Base-by-base conservation (phyloP, 768 basidiomycete genomes). In the Tulasnella sp. region DNA sequence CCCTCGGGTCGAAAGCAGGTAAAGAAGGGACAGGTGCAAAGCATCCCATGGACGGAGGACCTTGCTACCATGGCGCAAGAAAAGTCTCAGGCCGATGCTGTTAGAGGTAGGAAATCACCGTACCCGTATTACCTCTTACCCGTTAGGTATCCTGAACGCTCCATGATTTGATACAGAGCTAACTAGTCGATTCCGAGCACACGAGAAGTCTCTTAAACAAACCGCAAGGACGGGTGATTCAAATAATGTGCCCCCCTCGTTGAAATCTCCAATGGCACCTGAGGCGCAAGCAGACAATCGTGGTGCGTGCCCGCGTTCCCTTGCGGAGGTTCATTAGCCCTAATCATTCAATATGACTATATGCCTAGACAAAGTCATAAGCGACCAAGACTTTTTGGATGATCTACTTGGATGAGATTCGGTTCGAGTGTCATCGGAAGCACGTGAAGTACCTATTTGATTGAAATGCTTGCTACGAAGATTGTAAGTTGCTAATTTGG, bases 31-130 rank as follows among this genome's bases (percentile, higher is more conserved):
- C 82, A 78, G 42, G 67, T 79, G 0, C 74, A 80, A 59, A 67
- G 73, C 51, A 77, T 90, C 17, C 76, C 77, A 52, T 90, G 86
- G 86, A 79, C 84, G 60, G 70, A 73, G 3, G 70, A 77, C 25
- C 68, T 89, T 2, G 84, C 86, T 31, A 72, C 76, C 34, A 70
- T 90, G 72, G 76, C 69, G 32, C 75, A 77, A 19, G 85, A 86
- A 60, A 89, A 87, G 63, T 75, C 76, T 1, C 75, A 77, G 4
- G 85, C 86, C 0, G 86, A 88, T 58, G 86, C 87, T 11, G 77
- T 76, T 21, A 73, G 84, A 74, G 87, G 87, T 85, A 52, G 41
- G 72, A 64, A 15, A 53, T 19, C 41, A 19, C 15, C 19, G 31
- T 27, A 25, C 17, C n/a, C 45, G n/a, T 9, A 15, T 9, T 46